A percentile compares a stretch with the other conserved stretches of the same genome.
These are phyloP conservation scores for Collybia mongolica DNA, from an alignment of 768 basidiomycete species.

Conservation along the genomic window DNA sequence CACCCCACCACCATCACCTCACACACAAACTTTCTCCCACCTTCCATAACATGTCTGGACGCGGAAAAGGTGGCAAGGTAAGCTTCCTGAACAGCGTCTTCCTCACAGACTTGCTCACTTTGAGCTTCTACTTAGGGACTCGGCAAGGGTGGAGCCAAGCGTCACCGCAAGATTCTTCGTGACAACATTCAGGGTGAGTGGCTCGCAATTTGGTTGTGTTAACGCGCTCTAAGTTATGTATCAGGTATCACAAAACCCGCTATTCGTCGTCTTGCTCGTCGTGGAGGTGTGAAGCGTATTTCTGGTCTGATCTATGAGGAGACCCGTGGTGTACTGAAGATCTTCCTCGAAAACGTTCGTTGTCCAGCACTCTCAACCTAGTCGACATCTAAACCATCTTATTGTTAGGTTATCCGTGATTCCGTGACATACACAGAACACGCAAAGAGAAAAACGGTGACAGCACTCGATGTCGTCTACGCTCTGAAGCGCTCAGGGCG, in stretches of 20 bases:
- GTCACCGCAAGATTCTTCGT: constrained; percentile 78
- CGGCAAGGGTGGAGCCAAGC: constrained; percentile 79
- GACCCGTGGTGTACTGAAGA: constrained; percentile 80
- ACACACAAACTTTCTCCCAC: not conserved
- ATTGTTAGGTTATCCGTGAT: constrained; percentile 79
- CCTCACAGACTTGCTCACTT: not conserved
- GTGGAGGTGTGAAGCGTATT: constrained; percentile 83
- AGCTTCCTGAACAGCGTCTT: constrained; percentile 9
- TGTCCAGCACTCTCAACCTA: constrained; percentile 4
- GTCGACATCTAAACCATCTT: not conserved
- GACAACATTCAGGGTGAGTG: constrained; percentile 74
- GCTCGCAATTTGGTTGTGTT: constrained; percentile 12
- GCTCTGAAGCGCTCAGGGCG: constrained; percentile 84
- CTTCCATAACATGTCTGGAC: constrained; percentile 58
- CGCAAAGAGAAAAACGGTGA: constrained; percentile 93
- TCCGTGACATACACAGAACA: constrained; percentile 98
- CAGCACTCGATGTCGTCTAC: constrained; percentile 91
- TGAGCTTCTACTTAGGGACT: constrained; percentile 47
- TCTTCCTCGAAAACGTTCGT: constrained; percentile 54
- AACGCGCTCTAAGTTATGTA: not conserved
- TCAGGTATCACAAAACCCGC: constrained; percentile 55
- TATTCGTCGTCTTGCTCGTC: constrained; percentile 79
- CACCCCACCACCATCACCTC: constrained; percentile 25
- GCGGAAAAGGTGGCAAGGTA: constrained; percentile 78
- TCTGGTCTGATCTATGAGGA: constrained; percentile 78